Base-by-base conservation (phyloP, 345 rosid species). In the Carallia pectinifolia region DNA sequence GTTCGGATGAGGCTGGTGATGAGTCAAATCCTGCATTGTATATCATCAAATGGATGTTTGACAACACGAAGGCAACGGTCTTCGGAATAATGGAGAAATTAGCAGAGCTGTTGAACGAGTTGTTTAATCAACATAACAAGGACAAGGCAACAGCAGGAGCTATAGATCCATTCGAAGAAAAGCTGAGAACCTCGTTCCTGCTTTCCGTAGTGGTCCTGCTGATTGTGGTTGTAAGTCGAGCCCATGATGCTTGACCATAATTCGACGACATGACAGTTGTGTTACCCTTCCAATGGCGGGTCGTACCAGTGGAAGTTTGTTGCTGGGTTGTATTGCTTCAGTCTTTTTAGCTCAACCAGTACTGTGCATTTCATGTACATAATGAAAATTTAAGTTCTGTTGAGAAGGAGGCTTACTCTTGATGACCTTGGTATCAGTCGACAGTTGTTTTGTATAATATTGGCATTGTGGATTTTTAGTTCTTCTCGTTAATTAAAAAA, bases 201-300 rank as follows among this genome's bases (percentile, higher is more conserved):
- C 83, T 95, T 12, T 71, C 96, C 6, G 73, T 90, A 31, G 66
- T 89, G 79, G 96, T 90, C 50, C 77, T 95, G 66, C 77, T 95
- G 85, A 65, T 90, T 13, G 97, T 95, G 80, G 89, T 81, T 8
- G 87, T 89, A 68, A 72, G 81, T 68, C 88, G 96, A 84, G 85
- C 71, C 60, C 70, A 62, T 6, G 72, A 65, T 61, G 87, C 81
- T 74, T 86, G 88, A 87, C 53, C 74, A 58, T 71, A 86, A 91
- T 90, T 81, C 47, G 77, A 36, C 59, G 73, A 64, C 62, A 47
- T 61, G 79, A 83, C 77, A 48, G 3, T 30, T 36, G 34, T 33
- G 23, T 47, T 15, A 30, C 31, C 4, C 67, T 63, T 44, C 61
- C 47, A 1, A 8, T 71, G 55, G 63, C n/a, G 53, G 19, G 29